Evolutionary conservation across 2,329 filamentous ascomycete species (phyloP).

Genomic region (Fusarium cyanostomum): DNA sequence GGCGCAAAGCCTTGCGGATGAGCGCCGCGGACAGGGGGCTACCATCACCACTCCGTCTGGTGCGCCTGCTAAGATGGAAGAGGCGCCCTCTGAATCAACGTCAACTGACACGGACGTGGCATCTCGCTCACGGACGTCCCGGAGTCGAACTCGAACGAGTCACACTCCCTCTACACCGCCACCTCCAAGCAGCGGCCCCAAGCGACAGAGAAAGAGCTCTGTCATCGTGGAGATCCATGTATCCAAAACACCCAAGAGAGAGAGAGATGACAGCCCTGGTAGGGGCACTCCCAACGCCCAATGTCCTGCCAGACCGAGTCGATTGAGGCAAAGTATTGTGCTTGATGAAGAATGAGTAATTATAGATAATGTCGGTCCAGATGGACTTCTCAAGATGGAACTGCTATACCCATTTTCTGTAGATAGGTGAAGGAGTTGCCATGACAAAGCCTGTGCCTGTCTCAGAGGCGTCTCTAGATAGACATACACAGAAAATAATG

Average conservation of each 20-base stretch:
- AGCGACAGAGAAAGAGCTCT: slow-evolving; percentile 7
- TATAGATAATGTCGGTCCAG: background rate
- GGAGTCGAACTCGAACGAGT: slow-evolving; percentile 6
- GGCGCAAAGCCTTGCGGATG: slow-evolving; percentile 39
- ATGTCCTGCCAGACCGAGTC: slow-evolving; percentile 18
- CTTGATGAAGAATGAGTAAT: slow-evolving; percentile 3
- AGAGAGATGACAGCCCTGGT: background rate
- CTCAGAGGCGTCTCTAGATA: background rate
- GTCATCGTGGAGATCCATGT: slow-evolving; percentile 20
- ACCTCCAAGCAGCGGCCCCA: slow-evolving; percentile 1
- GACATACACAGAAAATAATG: background rate
- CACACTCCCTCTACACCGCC: slow-evolving; percentile 2
- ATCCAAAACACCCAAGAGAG: slow-evolving; percentile 13
- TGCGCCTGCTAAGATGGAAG: slow-evolving; percentile 7
- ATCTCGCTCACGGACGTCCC: slow-evolving; percentile 4
- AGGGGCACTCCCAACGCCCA: slow-evolving; percentile 1
- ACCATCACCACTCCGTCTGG: background rate
- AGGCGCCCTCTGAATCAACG: slow-evolving; percentile 7
- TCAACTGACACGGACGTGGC: slow-evolving; percentile 1
- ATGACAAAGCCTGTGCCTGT: background rate
- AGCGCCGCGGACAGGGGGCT: slow-evolving; percentile 6
- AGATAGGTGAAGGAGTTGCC: background rate
- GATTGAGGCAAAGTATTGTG: slow-evolving; percentile 16
- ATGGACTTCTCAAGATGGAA: background rate
- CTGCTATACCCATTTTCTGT: background rate